A percentile compares a stretch with the other conserved stretches of the same genome.
These are phyloP conservation scores for Sporisorium iseilematis-ciliati DNA, from an alignment of 1,284 basidiomycete genomes.

Conservation along the genomic window DNA sequence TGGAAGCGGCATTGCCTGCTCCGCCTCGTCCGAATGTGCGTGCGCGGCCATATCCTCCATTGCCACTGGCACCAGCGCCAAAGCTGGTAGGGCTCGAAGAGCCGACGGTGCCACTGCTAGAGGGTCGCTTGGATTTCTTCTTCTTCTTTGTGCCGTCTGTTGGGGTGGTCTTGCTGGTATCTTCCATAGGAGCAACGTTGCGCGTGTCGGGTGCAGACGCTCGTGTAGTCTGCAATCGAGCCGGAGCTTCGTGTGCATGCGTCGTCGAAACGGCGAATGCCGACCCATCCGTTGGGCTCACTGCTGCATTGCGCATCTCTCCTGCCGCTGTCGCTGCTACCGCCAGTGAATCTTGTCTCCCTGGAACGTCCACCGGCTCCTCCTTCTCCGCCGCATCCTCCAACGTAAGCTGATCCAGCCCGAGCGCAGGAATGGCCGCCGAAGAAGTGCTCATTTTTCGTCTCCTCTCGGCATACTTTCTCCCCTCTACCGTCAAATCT, in stretches of 20 bases:
- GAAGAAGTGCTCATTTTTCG: slow-evolving; percentile 45
- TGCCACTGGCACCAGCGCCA: background rate
- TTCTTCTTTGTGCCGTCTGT: slow-evolving; percentile 14
- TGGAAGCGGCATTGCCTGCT: background rate
- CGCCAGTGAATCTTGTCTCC: background rate
- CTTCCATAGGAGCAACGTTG: background rate
- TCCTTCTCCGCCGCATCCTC: slow-evolving; percentile 2
- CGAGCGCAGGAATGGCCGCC: slow-evolving; percentile 13
- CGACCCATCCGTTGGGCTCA: background rate
- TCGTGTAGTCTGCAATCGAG: slow-evolving; percentile 36
- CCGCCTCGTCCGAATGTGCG: slow-evolving; percentile 28
- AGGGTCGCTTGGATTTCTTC: slow-evolving; percentile 29
- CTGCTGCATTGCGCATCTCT: background rate
- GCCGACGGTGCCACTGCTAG: slow-evolving; percentile 20
- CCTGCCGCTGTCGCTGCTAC: background rate
- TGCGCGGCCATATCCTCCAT: background rate
- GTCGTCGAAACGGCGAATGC: slow-evolving; percentile 24
- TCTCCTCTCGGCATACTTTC: slow-evolving; percentile 50
- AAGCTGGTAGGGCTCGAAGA: slow-evolving; percentile 13
- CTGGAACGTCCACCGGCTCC: background rate
- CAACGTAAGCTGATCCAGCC: slow-evolving; percentile 17
- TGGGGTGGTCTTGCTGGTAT: background rate
- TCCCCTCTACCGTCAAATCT: slow-evolving; percentile 52
- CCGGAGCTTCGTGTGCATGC: slow-evolving; percentile 44
- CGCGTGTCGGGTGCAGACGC: slow-evolving; percentile 18